These are phyloP conservation scores for Speleostelium caveatum DNA, from an alignment of 78 protist genomes.

Conservation along the genomic window DNA sequence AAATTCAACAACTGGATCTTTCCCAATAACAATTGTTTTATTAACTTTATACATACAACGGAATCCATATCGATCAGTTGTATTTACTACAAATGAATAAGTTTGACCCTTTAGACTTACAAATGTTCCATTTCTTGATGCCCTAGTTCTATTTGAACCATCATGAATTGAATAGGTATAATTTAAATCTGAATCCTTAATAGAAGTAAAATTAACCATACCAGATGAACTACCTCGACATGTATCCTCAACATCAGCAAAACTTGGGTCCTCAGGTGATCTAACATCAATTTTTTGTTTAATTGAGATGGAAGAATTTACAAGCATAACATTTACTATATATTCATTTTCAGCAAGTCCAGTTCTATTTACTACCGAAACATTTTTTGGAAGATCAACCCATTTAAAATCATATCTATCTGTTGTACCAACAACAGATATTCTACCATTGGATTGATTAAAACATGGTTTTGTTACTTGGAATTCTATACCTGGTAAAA, in stretches of 20 bases:
- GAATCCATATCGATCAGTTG: constrained; percentile 8
- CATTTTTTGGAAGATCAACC: constrained; percentile 14
- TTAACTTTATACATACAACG: constrained; percentile 3
- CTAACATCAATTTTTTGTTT: not conserved
- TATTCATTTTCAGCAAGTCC: not conserved
- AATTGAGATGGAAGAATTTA: not conserved
- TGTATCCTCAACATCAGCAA: not conserved
- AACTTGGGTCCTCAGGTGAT: constrained; percentile 44
- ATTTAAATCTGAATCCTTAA: constrained; percentile 9
- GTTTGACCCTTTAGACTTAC: not conserved
- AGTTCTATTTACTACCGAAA: not conserved
- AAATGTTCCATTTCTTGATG: not conserved
- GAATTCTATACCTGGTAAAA: constrained; percentile 32
- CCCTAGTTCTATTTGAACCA: not conserved
- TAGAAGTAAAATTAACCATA: constrained; percentile 1
- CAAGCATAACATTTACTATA: not conserved
- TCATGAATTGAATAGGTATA: constrained; percentile 5
- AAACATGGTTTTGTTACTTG: constrained; percentile 31
- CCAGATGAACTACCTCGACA: constrained; percentile 32
- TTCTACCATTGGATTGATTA: constrained; percentile 41
- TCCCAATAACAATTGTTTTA: not conserved
- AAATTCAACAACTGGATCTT: not conserved
- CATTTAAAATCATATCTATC: constrained; percentile 29
- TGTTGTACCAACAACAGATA: not conserved
- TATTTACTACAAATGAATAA: constrained; percentile 12